Evolutionary conservation across 108 stramenopile genomes (phyloP).

Genomic region (Cyclostephanos tholiformis): DNA sequence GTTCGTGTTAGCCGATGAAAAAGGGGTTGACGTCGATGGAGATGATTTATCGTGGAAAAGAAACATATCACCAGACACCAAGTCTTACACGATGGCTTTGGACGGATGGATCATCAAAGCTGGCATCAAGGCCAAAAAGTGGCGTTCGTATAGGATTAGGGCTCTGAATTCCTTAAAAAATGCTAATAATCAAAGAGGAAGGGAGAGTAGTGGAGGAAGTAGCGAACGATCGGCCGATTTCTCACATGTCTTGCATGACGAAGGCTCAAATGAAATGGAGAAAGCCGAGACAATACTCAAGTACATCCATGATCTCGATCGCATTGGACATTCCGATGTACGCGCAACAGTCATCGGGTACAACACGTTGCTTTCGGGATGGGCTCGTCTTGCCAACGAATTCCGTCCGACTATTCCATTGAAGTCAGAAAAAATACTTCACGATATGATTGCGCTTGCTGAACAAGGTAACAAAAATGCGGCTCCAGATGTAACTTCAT

Average conservation of each 20-base stretch:
- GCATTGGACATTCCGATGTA: constrained; percentile 50
- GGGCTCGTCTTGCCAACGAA: constrained; percentile 50
- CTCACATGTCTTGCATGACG: constrained; percentile 22
- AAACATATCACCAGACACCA: constrained; percentile 56
- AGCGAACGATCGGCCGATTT: neutral
- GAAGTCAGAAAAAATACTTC: constrained; percentile 68
- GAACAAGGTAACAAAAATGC: constrained; percentile 25
- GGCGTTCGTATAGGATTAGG: constrained; percentile 22
- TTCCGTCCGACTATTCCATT: constrained; percentile 45
- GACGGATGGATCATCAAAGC: constrained; percentile 60
- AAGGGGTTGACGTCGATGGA: constrained; percentile 49
- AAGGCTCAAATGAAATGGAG: constrained; percentile 66
- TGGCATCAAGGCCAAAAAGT: constrained; percentile 51
- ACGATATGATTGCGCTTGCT: constrained; percentile 56
- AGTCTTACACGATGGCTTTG: constrained; percentile 77
- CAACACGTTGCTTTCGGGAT: constrained; percentile 72
- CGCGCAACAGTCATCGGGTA: constrained; percentile 60
- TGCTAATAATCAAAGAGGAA: constrained; percentile 24
- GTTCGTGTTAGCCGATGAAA: constrained; percentile 24
- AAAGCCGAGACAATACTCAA: constrained; percentile 55
- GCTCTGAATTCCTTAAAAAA: constrained; percentile 9
- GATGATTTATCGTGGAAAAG: constrained; percentile 41
- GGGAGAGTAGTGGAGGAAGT: neutral
- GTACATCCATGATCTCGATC: constrained; percentile 60
- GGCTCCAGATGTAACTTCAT: constrained; percentile 62